A percentile compares a stretch with the other conserved stretches of the same genome.
Evolutionary conservation across 2,329 filamentous ascomycete genomes (phyloP).

Genomic region (Lomentospora prolificans): DNA sequence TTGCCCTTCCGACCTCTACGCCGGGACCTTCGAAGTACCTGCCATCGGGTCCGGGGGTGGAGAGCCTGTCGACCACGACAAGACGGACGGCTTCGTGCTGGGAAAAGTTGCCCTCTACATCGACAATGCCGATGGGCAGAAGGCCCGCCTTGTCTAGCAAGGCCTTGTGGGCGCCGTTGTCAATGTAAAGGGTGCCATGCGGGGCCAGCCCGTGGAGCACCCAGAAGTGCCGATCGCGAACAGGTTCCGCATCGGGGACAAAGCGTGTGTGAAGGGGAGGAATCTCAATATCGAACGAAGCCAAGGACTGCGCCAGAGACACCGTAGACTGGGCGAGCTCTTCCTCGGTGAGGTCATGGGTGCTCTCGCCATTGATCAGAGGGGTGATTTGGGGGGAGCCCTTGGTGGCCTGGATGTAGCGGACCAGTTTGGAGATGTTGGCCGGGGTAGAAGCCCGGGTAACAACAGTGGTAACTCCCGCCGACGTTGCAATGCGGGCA

Average conservation of each 20-base stretch:
- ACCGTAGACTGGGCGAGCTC: conserved; percentile 20
- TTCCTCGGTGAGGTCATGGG: conserved; percentile 11
- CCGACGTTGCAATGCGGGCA: conserved; percentile 82
- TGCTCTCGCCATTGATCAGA: conserved; percentile 5
- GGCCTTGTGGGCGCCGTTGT: conserved; percentile 76
- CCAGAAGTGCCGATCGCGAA: conserved; percentile 95
- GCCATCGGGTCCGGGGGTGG: conserved; percentile 27
- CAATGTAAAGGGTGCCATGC: conserved; percentile 86
- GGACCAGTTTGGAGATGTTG: conserved; percentile 81
- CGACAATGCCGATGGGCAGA: conserved; percentile 81
- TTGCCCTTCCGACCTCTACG: conserved; percentile 71
- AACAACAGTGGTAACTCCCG: conserved; percentile 91
- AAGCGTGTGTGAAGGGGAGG: conserved; percentile 85
- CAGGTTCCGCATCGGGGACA: conserved; percentile 71
- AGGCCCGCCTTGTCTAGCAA: conserved; percentile 77
- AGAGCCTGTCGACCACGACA: conserved; percentile 61
- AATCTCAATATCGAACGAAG: conserved; percentile 24
- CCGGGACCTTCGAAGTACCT: conserved; percentile 41
- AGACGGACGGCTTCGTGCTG: conserved; percentile 89
- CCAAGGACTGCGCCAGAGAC: conserved; percentile 24
- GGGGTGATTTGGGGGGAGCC: conserved; percentile 15
- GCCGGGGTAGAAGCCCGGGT: conserved; percentile 88
- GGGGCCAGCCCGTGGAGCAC: conserved; percentile 84
- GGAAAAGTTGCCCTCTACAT: conserved; percentile 78
- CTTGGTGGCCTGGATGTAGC: conserved; percentile 56